Evolutionary conservation across 495 filamentous ascomycete genomes (phyloP).

Genomic region (Aspergillus saccharolyticus): DNA sequence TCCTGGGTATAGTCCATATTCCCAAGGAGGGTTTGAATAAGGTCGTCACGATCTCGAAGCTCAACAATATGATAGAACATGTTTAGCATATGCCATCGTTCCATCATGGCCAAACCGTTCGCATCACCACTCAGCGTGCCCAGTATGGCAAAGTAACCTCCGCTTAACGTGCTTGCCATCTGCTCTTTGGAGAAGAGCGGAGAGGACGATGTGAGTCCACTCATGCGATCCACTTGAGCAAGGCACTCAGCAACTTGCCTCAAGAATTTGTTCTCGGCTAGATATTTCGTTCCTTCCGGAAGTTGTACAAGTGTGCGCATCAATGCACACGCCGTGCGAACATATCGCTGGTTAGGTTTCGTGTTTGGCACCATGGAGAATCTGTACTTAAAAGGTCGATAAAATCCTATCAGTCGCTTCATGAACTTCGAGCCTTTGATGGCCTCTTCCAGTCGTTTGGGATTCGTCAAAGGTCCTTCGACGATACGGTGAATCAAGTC

Average conservation of each 20-base stretch:
- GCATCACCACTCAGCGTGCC: conserved; percentile 77
- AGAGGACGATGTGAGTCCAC: conserved; percentile 79
- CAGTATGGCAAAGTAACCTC: conserved; percentile 90
- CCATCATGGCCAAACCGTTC: conserved; percentile 83
- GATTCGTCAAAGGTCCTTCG: conserved; percentile 87
- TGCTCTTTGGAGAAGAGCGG: conserved; percentile 84
- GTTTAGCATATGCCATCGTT: conserved; percentile 94
- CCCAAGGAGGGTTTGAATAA: conserved; percentile 77
- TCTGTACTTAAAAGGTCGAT: conserved; percentile 92
- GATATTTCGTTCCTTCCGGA: conserved; percentile 74
- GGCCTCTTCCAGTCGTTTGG: conserved; percentile 88
- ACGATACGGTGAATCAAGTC: conserved; percentile 84
- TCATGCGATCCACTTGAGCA: conserved; percentile 87
- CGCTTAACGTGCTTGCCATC: conserved; percentile 75
- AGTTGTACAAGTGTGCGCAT: conserved; percentile 81
- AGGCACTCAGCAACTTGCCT: conserved; percentile 92
- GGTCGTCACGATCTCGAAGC: conserved; percentile 79
- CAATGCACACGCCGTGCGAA: conserved; percentile 80
- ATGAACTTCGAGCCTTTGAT: conserved; percentile 94
- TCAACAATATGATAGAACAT: conserved; percentile 99
- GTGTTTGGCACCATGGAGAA: conserved; percentile 84
- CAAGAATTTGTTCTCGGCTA: conserved; percentile 87
- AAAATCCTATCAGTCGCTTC: conserved; percentile 90
- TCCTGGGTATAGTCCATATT: conserved; percentile 89
- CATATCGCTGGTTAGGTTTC: conserved; percentile 89